Conservation (phyloP, 2,329 filamentous ascomycete species). For the Hymenoscyphus fructigenus region DNA sequence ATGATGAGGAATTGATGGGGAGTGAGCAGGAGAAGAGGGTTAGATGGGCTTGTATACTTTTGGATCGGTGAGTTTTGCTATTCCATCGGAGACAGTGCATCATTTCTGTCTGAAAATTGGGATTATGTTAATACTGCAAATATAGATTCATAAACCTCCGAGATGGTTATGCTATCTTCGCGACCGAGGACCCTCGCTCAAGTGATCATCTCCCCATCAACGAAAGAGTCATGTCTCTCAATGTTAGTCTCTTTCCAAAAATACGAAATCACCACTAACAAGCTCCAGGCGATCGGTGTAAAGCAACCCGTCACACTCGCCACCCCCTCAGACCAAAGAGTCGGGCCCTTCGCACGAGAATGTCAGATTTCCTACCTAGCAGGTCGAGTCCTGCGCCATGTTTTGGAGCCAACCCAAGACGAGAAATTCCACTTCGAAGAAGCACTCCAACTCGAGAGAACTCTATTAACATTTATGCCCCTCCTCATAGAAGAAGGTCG, state of each 20-base stretch:
- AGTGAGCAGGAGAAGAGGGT: constrained; percentile 17
- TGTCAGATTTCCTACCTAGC: constrained; percentile 18
- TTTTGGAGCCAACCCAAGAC: constrained; percentile 11
- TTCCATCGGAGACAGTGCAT: too few relatives aligned
- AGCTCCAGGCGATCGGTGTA: background rate
- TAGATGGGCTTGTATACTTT: constrained; percentile 15
- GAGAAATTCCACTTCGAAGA: constrained; percentile 7
- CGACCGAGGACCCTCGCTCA: constrained; percentile 11
- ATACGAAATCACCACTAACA: background rate
- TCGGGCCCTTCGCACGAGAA: constrained; percentile 16
- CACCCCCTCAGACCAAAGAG: constrained; percentile 9
- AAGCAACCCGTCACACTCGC: constrained; percentile 1
- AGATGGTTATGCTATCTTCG: constrained; percentile 9
- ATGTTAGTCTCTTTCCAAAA: background rate
- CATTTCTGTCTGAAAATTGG: too few relatives aligned
- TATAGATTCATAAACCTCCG: constrained; percentile 10
- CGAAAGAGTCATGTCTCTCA: constrained; percentile 5
- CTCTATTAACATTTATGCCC: constrained; percentile 13
- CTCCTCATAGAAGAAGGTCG: constrained; percentile 9
- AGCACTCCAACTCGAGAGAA: constrained; percentile 14
- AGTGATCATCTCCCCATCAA: constrained; percentile 13
- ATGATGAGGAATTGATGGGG: background rate
- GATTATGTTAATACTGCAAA: background rate
- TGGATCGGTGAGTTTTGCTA: constrained; percentile 13
- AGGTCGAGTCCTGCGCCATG: constrained; percentile 13